These are phyloP conservation scores for Cucumis sativus DNA, from an alignment of 306 rosid genomes.

Conservation along the genomic window DNA sequence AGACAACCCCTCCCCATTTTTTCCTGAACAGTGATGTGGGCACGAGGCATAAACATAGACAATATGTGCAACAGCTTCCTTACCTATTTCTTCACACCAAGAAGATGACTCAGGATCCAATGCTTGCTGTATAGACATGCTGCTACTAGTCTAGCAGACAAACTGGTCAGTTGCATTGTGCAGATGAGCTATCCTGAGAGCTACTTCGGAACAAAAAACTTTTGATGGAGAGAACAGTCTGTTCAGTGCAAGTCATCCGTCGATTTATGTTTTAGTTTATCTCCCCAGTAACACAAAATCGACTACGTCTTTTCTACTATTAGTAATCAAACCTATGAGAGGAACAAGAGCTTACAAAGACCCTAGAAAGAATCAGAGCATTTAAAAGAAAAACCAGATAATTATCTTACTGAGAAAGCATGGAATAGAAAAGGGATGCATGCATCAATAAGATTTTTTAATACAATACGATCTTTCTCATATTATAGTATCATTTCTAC, in stretches of 20 bases:
- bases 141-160: conserved; percentile 15
- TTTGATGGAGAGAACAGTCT: conserved; percentile 17
- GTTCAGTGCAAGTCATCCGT: conserved; percentile 20
- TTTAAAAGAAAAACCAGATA: no score
- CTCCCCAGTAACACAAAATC: neutral
- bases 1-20: no score
- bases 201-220: conserved; percentile 14
- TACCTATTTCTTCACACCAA: conserved; percentile 47
- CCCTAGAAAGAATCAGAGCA: no score
- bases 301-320: no score
- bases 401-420: no score
- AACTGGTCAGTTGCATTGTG: conserved; percentile 12
- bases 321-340: no score
- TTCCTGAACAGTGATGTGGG: neutral
- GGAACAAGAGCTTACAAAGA: no score
- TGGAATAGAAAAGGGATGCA: no score
- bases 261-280: conserved; percentile 20
- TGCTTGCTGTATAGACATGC: conserved; percentile 16
- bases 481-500: no score
- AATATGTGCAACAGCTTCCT: neutral
- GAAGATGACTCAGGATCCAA: conserved; percentile 22
- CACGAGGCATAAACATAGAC: neutral
- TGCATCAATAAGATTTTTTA: no score
- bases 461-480: no score
- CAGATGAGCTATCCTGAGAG: conserved; percentile 21